A percentile compares a stretch with the other conserved stretches of the same genome.
phyloP scores from a whole-genome alignment of 257 asterid species.

The Galeopsis tetrahit region DNA sequence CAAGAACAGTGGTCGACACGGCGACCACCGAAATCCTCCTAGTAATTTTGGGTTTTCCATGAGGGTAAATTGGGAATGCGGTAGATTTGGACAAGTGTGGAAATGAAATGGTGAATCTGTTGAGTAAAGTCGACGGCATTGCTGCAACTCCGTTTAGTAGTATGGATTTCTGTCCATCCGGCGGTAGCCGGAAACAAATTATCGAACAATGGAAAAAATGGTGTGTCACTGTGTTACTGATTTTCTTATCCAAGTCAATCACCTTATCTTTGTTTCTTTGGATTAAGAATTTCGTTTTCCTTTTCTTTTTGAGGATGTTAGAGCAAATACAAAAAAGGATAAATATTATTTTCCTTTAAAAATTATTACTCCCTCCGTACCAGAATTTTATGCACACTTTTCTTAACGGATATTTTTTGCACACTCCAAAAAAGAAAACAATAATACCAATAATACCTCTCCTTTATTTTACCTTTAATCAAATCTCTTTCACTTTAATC shows the following conservation, averaged over 20 bases:
- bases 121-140: slow-evolving; percentile 10
- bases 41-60: slow-evolving; percentile 28
- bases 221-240: not conserved
- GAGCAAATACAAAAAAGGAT: not conserved
- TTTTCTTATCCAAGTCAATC: slow-evolving; percentile 23
- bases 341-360: too few relatives aligned
- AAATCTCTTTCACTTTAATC: too few relatives aligned
- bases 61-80: slow-evolving; percentile 32
- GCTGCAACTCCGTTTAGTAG: slow-evolving; percentile 21
- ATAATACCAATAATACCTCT: too few relatives aligned
- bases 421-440: too few relatives aligned
- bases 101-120: slow-evolving; percentile 21
- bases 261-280: slow-evolving; percentile 26
- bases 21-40: slow-evolving; percentile 50
- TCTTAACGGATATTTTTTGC: too few relatives aligned
- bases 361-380: too few relatives aligned
- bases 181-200: slow-evolving; percentile 20
- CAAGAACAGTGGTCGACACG: slow-evolving; percentile 81
- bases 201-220: not conserved
- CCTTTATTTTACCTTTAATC: too few relatives aligned
- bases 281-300: not conserved
- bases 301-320: not conserved
- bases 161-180: slow-evolving; percentile 30
- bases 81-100: slow-evolving; percentile 8
- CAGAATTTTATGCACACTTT: too few relatives aligned